phyloP scores from a whole-genome alignment of 306 rosid species.

The Cicer judaicum region DNA sequence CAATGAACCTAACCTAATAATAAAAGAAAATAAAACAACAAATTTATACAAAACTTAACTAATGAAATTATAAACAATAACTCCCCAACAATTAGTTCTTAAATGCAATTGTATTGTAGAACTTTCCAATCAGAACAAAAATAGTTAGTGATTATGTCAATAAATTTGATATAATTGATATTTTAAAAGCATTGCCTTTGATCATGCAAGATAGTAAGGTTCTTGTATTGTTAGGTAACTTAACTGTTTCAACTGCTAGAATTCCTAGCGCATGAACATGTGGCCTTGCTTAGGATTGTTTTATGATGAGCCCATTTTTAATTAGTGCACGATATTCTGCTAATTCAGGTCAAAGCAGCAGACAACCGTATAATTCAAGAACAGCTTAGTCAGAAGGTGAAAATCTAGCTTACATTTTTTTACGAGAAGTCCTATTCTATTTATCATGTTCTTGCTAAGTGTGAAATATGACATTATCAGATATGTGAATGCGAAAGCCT shows the following conservation, averaged over 20 bases:
- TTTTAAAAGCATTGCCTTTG: constrained; percentile 37
- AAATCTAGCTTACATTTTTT: constrained; percentile 27
- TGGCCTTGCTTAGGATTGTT: constrained; percentile 28
- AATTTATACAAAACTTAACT: background rate
- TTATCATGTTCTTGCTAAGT: constrained; percentile 31
- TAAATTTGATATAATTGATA: constrained; percentile 22
- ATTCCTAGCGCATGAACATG: constrained; percentile 31
- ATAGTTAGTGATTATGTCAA: constrained; percentile 26
- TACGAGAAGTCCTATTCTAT: constrained; percentile 1
- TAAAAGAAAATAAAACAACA: background rate
- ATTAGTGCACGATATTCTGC: constrained; percentile 43
- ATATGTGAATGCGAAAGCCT: constrained; percentile 73
- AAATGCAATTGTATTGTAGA: constrained; percentile 20
- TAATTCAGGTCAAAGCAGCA: constrained; percentile 83
- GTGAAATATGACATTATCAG: constrained; percentile 56
- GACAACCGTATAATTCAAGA: constrained; percentile 95
- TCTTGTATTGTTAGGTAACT: constrained; percentile 29
- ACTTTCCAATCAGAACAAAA: constrained; percentile 32
- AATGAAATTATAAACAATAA: background rate
- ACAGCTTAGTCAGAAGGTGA: constrained; percentile 88
- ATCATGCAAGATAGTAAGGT: constrained; percentile 34
- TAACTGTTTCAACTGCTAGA: constrained; percentile 36
- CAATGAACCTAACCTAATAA: constrained; percentile 2
- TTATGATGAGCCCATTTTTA: constrained; percentile 18
- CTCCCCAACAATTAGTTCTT: constrained; percentile 13